Conservation (phyloP, 768 basidiomycete species). For the Tricholoma hemisulphureum region DNA sequence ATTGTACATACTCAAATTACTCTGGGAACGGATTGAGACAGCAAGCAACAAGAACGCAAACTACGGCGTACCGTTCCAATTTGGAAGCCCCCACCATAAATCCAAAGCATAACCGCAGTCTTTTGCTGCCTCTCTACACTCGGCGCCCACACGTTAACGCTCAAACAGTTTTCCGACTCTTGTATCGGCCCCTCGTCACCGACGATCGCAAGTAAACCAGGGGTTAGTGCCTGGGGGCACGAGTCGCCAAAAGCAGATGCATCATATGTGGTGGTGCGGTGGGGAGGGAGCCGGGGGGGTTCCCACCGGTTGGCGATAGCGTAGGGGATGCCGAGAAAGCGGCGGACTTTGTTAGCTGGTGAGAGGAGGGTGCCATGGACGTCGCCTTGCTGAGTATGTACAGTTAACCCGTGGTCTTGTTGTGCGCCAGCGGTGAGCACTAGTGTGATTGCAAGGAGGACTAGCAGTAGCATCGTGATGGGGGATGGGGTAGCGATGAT, state of each 20-base stretch:
- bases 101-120: constrained; percentile 35
- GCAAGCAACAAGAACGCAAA: not conserved
- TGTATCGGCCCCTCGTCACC: constrained; percentile 21
- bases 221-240: constrained; percentile 27
- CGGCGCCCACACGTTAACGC: constrained; percentile 39
- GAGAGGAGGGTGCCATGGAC: constrained; percentile 25
- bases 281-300: constrained; percentile 25
- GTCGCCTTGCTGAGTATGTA: constrained; percentile 29
- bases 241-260: constrained; percentile 31
- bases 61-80: constrained; percentile 31
- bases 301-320: constrained; percentile 35
- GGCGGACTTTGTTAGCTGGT: constrained; percentile 29
- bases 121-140: constrained; percentile 26
- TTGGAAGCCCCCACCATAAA: constrained; percentile 38
- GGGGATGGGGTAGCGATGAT: no score
- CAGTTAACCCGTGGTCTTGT: constrained; percentile 19
- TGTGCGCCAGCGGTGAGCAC: no score
- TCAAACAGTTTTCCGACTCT: constrained; percentile 36
- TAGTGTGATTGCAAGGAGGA: no score
- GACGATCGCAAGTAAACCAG: not conserved
- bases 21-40: constrained; percentile 16
- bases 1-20: constrained; percentile 25
- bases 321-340: constrained; percentile 31
- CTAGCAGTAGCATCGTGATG: no score
- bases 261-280: constrained; percentile 15